phyloP scores from a whole-genome alignment of 2,329 filamentous ascomycete genomes.

The Ceratocystis colombiana region DNA sequence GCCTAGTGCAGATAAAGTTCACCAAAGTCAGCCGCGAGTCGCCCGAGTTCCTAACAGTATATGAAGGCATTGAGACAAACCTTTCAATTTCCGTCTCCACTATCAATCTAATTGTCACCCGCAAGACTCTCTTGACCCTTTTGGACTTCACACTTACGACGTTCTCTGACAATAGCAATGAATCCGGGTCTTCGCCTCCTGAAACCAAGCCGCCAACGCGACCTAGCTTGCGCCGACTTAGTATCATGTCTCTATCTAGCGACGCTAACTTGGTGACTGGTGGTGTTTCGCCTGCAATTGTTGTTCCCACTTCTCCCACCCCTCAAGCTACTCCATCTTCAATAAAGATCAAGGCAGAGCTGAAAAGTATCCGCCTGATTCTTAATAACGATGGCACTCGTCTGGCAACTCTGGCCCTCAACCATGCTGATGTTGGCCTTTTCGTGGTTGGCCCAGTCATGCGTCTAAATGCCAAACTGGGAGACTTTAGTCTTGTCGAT shows the following conservation, averaged over 20 bases:
- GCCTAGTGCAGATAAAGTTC: constrained; percentile 82
- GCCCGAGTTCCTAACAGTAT: constrained; percentile 83
- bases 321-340: constrained; percentile 43
- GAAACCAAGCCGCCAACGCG: constrained; percentile 26
- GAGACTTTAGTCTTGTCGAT: constrained; percentile 79
- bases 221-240: constrained; percentile 20
- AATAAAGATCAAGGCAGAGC: constrained; percentile 83
- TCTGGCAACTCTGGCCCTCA: constrained; percentile 83
- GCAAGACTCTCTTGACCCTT: constrained; percentile 82
- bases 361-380: constrained; percentile 88
- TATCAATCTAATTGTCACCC: constrained; percentile 89
- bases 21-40: constrained; percentile 80
- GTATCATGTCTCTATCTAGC: constrained; percentile 22
- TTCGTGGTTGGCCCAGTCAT: constrained; percentile 79
- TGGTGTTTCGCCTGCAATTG: constrained; percentile 16
- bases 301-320: constrained; percentile 26
- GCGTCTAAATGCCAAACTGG: constrained; percentile 75
- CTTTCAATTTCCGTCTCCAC: constrained; percentile 85
- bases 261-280: constrained; percentile 10
- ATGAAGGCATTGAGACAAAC: constrained; percentile 89
- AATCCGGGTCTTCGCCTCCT: constrained; percentile 28
- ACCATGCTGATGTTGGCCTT: constrained; percentile 81
- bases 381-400: constrained; percentile 96
- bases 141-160: constrained; percentile 90
- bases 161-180: constrained; percentile 54